Evolutionary conservation across 805 yeast species (phyloP).

Genomic region (Kodamaea kakaduensis): DNA sequence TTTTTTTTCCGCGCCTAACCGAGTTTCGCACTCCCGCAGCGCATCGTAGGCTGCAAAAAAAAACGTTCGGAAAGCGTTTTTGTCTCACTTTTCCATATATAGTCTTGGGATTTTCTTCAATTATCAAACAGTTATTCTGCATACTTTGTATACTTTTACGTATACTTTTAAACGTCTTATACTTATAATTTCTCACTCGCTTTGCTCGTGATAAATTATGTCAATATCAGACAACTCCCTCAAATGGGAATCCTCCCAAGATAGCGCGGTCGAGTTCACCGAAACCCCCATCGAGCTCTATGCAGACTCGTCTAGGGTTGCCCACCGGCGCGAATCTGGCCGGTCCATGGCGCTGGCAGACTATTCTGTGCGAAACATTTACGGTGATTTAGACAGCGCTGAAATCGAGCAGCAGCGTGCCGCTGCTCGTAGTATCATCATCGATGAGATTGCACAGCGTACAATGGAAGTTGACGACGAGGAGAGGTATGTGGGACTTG

Average conservation of each 20-base stretch:
- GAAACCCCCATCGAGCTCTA: slow-evolving; percentile 3
- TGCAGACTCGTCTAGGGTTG: not conserved
- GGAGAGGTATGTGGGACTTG: slow-evolving; percentile 6
- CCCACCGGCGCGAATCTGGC: slow-evolving; percentile 1
- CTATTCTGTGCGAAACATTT: slow-evolving; percentile 30
- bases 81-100: too few relatives aligned
- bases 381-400: slow-evolving; percentile 26
- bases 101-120: too few relatives aligned
- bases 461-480: slow-evolving; percentile 18
- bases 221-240: slow-evolving; percentile 2
- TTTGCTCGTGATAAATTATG: too few relatives aligned
- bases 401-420: slow-evolving; percentile 29
- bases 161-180: not conserved
- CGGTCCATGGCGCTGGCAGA: slow-evolving; percentile 3
- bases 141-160: not conserved
- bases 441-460: slow-evolving; percentile 16
- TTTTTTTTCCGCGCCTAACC: slow-evolving; percentile 5
- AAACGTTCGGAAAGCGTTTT: slow-evolving; percentile 4
- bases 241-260: not conserved
- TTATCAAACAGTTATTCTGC: too few relatives aligned
- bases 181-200: not conserved
- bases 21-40: slow-evolving; percentile 1
- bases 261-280: not conserved
- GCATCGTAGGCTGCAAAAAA: slow-evolving; percentile 3
- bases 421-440: slow-evolving; percentile 29